Evolutionary conservation across 441 rosid genomes (phyloP).

Genomic region (Populus tomentosa): DNA sequence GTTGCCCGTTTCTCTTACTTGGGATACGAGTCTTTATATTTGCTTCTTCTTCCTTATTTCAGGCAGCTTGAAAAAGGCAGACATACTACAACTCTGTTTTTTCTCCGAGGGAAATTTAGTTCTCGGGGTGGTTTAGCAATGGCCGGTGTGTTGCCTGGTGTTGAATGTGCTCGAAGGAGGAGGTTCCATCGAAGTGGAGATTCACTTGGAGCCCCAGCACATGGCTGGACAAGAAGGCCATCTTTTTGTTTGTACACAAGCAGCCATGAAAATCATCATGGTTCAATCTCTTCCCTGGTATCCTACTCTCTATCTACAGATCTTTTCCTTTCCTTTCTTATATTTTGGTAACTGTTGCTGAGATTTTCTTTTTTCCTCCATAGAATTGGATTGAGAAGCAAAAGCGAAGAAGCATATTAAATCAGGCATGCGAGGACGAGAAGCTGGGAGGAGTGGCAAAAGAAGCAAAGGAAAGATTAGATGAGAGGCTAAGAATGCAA

Average conservation of each 20-base stretch:
- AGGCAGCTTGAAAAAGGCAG: background rate
- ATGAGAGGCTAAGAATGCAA: conserved; percentile 10
- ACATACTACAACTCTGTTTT: background rate
- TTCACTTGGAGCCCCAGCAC: conserved; percentile 21
- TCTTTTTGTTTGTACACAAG: conserved; percentile 59
- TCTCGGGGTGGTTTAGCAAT: conserved; percentile 24
- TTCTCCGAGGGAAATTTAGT: background rate
- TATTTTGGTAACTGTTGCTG: background rate
- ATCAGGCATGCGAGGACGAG: conserved; percentile 37
- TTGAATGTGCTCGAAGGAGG: conserved; percentile 80
- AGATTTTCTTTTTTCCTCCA: background rate
- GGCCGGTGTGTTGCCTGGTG: conserved; percentile 94
- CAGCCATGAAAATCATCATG: conserved; percentile 40
- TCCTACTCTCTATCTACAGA: background rate
- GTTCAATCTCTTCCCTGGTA: conserved; percentile 48
- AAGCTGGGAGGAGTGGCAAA: conserved; percentile 58
- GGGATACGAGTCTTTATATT: background rate
- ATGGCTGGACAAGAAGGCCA: conserved; percentile 41
- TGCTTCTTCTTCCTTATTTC: background rate
- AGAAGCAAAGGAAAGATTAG: conserved; percentile 72
- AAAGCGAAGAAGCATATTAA: conserved; percentile 30
- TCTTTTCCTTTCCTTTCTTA: background rate
- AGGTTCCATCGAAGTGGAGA: conserved; percentile 65
- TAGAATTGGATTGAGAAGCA: background rate
- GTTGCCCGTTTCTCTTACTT: background rate